Evolutionary conservation across 2,329 filamentous ascomycete genomes (phyloP).

Genomic region (Lasiodiplodia theobromae): DNA sequence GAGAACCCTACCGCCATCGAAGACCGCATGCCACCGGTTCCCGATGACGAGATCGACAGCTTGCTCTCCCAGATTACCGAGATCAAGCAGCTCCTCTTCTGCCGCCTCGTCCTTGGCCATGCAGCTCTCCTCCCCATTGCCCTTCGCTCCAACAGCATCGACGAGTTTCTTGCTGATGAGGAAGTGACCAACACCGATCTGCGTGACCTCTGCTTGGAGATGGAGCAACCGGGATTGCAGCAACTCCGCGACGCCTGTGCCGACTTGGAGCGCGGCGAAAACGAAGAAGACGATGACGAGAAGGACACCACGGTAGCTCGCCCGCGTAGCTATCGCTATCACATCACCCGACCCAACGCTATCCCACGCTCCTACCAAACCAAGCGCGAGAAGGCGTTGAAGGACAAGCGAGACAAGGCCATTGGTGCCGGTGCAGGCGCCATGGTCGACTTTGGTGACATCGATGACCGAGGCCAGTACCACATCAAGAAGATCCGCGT

Average conservation of each 20-base stretch:
- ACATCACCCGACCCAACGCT: background rate
- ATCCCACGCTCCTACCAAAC: constrained; percentile 38
- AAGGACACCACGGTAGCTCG: constrained; percentile 28
- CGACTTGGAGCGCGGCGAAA: constrained; percentile 53
- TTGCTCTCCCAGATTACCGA: constrained; percentile 56
- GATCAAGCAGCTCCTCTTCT: constrained; percentile 59
- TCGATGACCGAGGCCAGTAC: constrained; percentile 43
- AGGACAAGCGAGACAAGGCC: constrained; percentile 32
- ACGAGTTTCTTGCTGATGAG: constrained; percentile 54
- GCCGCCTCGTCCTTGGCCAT: constrained; percentile 56
- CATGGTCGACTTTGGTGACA: constrained; percentile 47
- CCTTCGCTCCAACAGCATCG: constrained; percentile 52
- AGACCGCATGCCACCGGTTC: constrained; percentile 48
- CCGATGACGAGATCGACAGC: constrained; percentile 52
- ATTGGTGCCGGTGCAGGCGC: constrained; percentile 33
- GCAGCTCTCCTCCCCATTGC: constrained; percentile 55
- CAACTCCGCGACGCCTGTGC: constrained; percentile 60
- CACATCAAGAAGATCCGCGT: constrained; percentile 52
- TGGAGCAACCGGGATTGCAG: constrained; percentile 58
- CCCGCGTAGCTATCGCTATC: background rate
- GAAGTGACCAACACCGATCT: constrained; percentile 54
- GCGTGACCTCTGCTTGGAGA: constrained; percentile 56
- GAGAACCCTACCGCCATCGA: constrained; percentile 41
- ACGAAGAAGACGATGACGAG: constrained; percentile 45
- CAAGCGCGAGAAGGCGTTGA: constrained; percentile 44